Evolutionary conservation across 257 asterid species (phyloP).

Genomic region (Ophiorrhiza pumila): DNA sequence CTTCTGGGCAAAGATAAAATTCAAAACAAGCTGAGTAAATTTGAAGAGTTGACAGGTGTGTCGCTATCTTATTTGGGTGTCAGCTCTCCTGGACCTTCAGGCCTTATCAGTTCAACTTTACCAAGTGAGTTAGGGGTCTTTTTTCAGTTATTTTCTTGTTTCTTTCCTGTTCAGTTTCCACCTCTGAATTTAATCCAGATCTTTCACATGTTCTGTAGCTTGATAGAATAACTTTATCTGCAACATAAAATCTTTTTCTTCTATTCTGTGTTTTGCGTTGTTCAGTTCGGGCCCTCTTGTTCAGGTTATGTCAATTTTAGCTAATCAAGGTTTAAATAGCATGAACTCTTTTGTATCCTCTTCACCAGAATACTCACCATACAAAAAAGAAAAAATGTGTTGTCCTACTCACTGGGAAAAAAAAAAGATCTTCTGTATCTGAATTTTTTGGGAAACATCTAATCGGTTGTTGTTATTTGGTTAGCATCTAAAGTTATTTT

Average conservation of each 20-base stretch:
- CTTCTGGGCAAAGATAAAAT: conserved; percentile 79
- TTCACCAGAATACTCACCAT: not conserved
- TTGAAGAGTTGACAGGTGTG: conserved; percentile 79
- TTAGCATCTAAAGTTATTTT: not conserved
- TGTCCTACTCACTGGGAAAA: no score
- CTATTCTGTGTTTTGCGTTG: not conserved
- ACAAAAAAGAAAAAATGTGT: not conserved
- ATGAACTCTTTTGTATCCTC: not conserved
- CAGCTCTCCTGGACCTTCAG: conserved; percentile 55
- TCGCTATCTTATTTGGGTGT: conserved; percentile 77
- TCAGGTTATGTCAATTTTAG: not conserved
- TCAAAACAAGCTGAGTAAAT: conserved; percentile 72
- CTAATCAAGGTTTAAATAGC: not conserved
- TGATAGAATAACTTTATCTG: no score
- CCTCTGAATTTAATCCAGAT: not conserved
- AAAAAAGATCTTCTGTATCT: no score
- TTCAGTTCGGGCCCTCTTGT: not conserved
- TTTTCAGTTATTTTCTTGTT: not conserved
- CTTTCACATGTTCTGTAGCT: not conserved
- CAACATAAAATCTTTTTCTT: not conserved
- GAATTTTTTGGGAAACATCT: not conserved
- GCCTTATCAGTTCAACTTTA: conserved; percentile 44
- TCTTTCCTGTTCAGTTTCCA: not conserved
- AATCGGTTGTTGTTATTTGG: not conserved
- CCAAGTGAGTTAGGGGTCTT: conserved; percentile 60